A percentile compares a stretch with the other conserved stretches of the same genome.
Evolutionary conservation across 179 eudicot species (phyloP).

Genomic region (Heliamphora ciliata): DNA sequence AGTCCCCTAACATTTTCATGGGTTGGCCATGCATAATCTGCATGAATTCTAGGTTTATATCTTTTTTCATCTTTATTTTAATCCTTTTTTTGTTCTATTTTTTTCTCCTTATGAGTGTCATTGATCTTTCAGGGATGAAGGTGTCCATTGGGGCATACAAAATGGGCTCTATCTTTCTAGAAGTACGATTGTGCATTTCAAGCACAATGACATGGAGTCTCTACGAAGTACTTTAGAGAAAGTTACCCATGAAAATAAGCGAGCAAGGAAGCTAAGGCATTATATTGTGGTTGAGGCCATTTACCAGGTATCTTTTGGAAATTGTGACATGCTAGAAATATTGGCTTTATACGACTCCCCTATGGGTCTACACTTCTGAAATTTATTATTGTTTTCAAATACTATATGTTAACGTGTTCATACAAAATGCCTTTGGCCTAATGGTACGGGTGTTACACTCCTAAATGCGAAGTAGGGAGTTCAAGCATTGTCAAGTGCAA

Average conservation of each 20-base stretch:
- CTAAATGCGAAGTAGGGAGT: no score
- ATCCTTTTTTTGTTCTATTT: background rate
- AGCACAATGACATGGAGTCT: slow-evolving; percentile 86
- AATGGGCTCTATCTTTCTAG: slow-evolving; percentile 89
- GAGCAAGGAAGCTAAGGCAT: slow-evolving; percentile 77
- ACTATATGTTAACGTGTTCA: no score
- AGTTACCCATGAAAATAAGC: slow-evolving; percentile 57
- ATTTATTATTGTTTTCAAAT: no score
- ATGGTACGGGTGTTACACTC: no score
- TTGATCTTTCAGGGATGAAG: slow-evolving; percentile 63
- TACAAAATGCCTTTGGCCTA: no score
- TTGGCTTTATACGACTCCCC: no score
- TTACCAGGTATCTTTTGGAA: slow-evolving; percentile 58
- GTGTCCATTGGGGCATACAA: slow-evolving; percentile 97
- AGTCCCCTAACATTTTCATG: no score
- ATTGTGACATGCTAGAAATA: background rate
- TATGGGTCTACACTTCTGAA: no score
- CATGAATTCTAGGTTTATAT: background rate
- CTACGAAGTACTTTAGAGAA: slow-evolving; percentile 56
- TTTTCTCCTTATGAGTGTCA: background rate
- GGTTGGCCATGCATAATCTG: no score
- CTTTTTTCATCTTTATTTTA: background rate
- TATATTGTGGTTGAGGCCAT: slow-evolving; percentile 86
- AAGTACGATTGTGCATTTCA: slow-evolving; percentile 79
- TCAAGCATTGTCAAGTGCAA: no score